Conservation (phyloP, 2,329 filamentous ascomycete species). For the Gnomoniopsis sp. region DNA sequence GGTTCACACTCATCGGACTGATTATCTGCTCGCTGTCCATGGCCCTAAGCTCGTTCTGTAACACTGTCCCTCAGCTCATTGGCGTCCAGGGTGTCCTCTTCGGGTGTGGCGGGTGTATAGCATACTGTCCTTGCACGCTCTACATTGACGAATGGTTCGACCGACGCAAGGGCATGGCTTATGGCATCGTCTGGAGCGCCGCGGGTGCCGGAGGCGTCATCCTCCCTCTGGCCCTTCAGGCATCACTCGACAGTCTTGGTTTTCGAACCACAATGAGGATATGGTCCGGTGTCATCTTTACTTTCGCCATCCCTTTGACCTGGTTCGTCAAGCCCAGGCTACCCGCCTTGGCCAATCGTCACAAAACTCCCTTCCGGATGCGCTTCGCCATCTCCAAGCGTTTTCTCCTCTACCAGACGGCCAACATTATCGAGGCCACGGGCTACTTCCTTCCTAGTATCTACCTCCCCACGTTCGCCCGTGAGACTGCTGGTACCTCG, state of each 20-base stretch:
- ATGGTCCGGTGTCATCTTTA: conserved; percentile 49
- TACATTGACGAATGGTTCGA: conserved; percentile 63
- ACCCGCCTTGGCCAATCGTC: conserved; percentile 13
- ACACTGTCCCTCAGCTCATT: conserved; percentile 51
- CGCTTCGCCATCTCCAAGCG: conserved; percentile 48
- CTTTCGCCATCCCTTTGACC: conserved; percentile 50
- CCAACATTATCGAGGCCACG: conserved; percentile 54
- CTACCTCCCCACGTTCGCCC: conserved; percentile 57
- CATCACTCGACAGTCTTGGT: conserved; percentile 46
- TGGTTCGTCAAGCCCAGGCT: conserved; percentile 54
- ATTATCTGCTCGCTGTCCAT: conserved; percentile 49
- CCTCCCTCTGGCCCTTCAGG: conserved; percentile 51
- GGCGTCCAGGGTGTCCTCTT: conserved; percentile 59
- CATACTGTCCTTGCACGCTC: conserved; percentile 52
- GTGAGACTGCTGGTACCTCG: conserved; percentile 37
- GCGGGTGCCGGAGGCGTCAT: conserved; percentile 48
- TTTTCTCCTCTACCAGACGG: conserved; percentile 55
- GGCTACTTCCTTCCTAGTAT: conserved; percentile 63
- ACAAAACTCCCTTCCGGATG: conserved; percentile 19
- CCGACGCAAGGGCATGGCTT: conserved; percentile 53
- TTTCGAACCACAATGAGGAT: conserved; percentile 49
- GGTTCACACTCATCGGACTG: conserved; percentile 42
- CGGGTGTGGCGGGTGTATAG: conserved; percentile 52
- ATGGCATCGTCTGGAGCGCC: conserved; percentile 59
- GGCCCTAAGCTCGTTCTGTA: conserved; percentile 50